Evolutionary conservation across 139 green algal species (phyloP), one percentile per base, ranked within the genome.

Genomic region (Coccomyxa sp.): DNA sequence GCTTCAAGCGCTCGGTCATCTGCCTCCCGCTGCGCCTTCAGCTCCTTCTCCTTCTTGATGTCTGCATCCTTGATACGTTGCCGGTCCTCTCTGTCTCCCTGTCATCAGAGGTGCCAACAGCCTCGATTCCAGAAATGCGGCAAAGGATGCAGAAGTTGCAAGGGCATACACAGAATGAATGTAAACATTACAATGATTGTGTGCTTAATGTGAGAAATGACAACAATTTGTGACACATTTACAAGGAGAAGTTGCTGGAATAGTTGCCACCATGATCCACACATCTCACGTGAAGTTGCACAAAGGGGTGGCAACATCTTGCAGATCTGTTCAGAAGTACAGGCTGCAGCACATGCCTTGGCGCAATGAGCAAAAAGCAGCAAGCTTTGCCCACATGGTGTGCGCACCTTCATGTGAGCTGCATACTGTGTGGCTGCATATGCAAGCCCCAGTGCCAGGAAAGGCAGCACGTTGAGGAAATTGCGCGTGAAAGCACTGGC

Each of bases 11-110:
- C 38, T 45, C 58, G 77, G n/a, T 83, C 66, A 75, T 91, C 88
- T 28, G 63, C 31, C 31, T 83, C 79, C 14, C 66, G 58, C 82
- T 91, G 83, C 21, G 67, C 38, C 18, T 77, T 79, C 79, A 82
- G 68, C 51, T 83, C 58, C 82, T 32, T 27, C 27, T 84, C 68
- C 25, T 90, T 83, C 27, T 87, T 76, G 63, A 81, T 76, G 3
- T 90, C 88, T 77, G 84, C 86, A 67, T 84, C 57, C 28, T 86
- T 81, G 18, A 95, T 88, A 82, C 93, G 93, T 1, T 78, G 38
- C 12, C 91, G 82, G 82, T 95, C 91, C 32, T 88, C 88, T 17
- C 82, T 82, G 77, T 94, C 91, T 58, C 91, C 91, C 84, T 89
- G 85, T 51, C 38, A 51, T 51, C 59, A 51, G 1, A 71, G n/a